phyloP scores from a whole-genome alignment of 352 stramenopile species.

The Pythium guiyangense region DNA sequence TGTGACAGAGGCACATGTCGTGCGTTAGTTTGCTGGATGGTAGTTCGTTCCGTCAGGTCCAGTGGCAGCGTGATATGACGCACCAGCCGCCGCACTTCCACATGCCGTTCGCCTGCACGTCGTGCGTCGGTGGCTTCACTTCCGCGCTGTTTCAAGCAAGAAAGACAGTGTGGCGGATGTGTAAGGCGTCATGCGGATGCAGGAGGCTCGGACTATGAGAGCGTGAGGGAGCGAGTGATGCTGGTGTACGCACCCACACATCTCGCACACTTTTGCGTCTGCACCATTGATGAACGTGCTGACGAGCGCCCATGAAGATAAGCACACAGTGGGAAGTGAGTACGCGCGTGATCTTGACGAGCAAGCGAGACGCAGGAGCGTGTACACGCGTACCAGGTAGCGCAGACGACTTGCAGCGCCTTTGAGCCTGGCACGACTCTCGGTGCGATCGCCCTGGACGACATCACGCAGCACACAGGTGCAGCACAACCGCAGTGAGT shows the following conservation, averaged over 20 bases:
- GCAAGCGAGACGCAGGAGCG: background rate
- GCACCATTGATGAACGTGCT: slow-evolving; percentile 71
- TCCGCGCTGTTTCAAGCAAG: slow-evolving; percentile 24
- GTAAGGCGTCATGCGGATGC: background rate
- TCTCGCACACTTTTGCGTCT: slow-evolving; percentile 48
- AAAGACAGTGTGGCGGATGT: background rate
- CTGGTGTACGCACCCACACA: slow-evolving; percentile 57
- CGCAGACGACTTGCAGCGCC: slow-evolving; percentile 46
- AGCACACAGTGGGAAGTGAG: background rate
- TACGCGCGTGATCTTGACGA: background rate
- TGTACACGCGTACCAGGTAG: slow-evolving; percentile 36
- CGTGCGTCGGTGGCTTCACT: slow-evolving; percentile 61
- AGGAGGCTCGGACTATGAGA: too few species aligned
- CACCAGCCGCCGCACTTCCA: slow-evolving; percentile 78
- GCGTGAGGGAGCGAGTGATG: too few species aligned
- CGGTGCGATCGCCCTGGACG: slow-evolving; percentile 24
- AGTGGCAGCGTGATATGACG: slow-evolving; percentile 2
- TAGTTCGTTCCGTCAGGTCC: background rate
- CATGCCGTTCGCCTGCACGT: slow-evolving; percentile 58
- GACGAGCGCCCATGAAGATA: background rate
- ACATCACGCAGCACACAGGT: background rate
- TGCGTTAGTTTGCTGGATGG: background rate
- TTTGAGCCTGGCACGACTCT: slow-evolving; percentile 61
- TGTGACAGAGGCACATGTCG: background rate
- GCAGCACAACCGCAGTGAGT: too few species aligned